phyloP scores from a whole-genome alignment of 1,284 basidiomycete species.

The Trametes hirsuta region DNA sequence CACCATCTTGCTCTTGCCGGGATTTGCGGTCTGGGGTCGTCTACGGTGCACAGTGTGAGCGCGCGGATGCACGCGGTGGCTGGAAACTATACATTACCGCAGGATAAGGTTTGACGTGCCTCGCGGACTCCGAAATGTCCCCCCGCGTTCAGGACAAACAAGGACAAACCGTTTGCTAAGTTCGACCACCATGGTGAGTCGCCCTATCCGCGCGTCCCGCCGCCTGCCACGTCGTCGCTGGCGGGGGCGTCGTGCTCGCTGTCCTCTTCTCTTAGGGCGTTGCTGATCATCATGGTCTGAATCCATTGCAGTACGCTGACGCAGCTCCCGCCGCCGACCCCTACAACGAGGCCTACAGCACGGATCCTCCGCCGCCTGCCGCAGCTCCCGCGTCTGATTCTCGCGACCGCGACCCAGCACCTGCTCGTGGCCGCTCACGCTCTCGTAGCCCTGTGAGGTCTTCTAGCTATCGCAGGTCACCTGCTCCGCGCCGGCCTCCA shows the following conservation, averaged over 20 bases:
- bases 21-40: slow-evolving; percentile 41
- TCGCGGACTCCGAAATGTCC: slow-evolving; percentile 32
- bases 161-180: slow-evolving; percentile 33
- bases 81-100: slow-evolving; percentile 60
- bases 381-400: slow-evolving; percentile 44
- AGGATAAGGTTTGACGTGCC: slow-evolving; percentile 33
- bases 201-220: slow-evolving; percentile 14
- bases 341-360: slow-evolving; percentile 78
- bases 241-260: slow-evolving; percentile 10
- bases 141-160: slow-evolving; percentile 31
- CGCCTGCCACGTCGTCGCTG: slow-evolving; percentile 13
- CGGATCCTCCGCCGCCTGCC: slow-evolving; percentile 53
- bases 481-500: slow-evolving; percentile 60
- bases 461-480: slow-evolving; percentile 35
- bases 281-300: background rate
- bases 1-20: slow-evolving; percentile 78
- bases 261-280: background rate
- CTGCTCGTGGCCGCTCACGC: slow-evolving; percentile 67
- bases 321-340: slow-evolving; percentile 68
- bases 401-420: slow-evolving; percentile 46
- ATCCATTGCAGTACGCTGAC: slow-evolving; percentile 59
- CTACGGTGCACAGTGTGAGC: slow-evolving; percentile 18
- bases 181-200: slow-evolving; percentile 65
- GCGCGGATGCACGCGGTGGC: slow-evolving; percentile 31
- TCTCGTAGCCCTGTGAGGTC: slow-evolving; percentile 61